Evolutionary conservation across 176 grass and related monocot species (phyloP).

Genomic region (Oryza nivara): DNA sequence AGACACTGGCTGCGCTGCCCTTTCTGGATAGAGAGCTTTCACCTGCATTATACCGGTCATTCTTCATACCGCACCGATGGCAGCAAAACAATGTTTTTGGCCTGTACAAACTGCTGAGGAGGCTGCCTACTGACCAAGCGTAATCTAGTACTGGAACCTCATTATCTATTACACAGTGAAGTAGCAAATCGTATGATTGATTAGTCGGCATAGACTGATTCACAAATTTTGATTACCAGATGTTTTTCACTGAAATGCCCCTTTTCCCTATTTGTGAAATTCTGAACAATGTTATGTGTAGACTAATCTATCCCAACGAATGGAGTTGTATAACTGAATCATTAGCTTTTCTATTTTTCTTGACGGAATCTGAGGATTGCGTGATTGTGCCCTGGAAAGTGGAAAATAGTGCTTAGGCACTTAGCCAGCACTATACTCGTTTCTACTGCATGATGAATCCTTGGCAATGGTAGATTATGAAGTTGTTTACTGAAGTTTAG

Average conservation of each 20-base stretch:
- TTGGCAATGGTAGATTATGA: not conserved
- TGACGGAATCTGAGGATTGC: not conserved
- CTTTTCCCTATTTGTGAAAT: not conserved
- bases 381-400: not conserved
- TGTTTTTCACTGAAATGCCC: not conserved
- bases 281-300: not conserved
- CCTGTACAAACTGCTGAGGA: conserved; percentile 84
- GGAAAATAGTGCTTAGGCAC: not conserved
- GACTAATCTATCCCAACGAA: not conserved
- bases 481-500: not conserved
- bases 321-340: conserved; percentile 13
- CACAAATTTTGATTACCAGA: not conserved
- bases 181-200: not conserved
- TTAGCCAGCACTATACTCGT: not conserved
- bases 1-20: conserved; percentile 73
- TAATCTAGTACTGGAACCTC: not conserved
- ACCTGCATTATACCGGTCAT: conserved; percentile 78
- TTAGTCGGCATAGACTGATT: not conserved
- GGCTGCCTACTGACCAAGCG: conserved; percentile 28
- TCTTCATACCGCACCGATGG: conserved; percentile 94
- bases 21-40: conserved; percentile 93
- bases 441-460: not conserved
- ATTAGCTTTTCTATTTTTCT: not conserved
- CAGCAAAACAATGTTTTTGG: conserved; percentile 86
- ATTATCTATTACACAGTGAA: not conserved